Percentiles rank a stretch among this genome's conserved stretches.
phyloP scores from a whole-genome alignment of 148 eudicot species.

The Rhododendron williamsianum region DNA sequence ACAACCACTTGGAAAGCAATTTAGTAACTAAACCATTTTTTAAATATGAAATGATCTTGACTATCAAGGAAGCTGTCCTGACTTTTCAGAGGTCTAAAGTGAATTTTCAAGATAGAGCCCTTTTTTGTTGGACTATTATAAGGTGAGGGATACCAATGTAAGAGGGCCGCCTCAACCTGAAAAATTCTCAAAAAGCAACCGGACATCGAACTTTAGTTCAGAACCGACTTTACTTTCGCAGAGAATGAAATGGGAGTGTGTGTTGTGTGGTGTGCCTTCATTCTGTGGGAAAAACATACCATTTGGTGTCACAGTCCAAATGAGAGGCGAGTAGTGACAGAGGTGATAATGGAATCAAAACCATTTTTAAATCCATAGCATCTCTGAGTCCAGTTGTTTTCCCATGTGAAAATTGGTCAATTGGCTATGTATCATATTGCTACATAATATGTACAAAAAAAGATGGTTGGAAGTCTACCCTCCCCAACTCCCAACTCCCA shows the following conservation, averaged over 20 bases:
- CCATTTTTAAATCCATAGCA: not conserved
- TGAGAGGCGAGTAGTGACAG: not conserved
- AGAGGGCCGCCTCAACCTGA: too few relatives aligned
- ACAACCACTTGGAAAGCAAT: too few relatives aligned
- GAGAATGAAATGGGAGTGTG: not conserved
- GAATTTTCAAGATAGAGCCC: not conserved
- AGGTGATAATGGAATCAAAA: not conserved
- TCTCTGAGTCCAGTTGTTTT: constrained; percentile 2
- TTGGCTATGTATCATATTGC: not conserved
- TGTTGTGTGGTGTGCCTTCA: not conserved
- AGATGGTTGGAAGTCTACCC: not conserved
- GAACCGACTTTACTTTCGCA: not conserved
- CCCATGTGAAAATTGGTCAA: constrained; percentile 13
- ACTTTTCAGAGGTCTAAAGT: too few relatives aligned
- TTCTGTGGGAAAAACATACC: not conserved
- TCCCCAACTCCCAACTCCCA: not conserved
- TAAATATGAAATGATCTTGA: too few relatives aligned
- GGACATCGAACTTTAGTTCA: too few relatives aligned
- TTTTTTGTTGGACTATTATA: too few relatives aligned
- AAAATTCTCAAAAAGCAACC: too few relatives aligned
- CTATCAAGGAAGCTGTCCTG: too few relatives aligned
- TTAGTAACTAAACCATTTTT: too few relatives aligned
- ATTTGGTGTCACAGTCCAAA: not conserved
- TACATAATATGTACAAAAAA: too few relatives aligned
- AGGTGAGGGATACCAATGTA: too few relatives aligned